Evolutionary conservation across 164 flowering plant genomes (phyloP), one percentile per base, ranked within the genome.

Genomic region (Hamamelis virginiana): DNA sequence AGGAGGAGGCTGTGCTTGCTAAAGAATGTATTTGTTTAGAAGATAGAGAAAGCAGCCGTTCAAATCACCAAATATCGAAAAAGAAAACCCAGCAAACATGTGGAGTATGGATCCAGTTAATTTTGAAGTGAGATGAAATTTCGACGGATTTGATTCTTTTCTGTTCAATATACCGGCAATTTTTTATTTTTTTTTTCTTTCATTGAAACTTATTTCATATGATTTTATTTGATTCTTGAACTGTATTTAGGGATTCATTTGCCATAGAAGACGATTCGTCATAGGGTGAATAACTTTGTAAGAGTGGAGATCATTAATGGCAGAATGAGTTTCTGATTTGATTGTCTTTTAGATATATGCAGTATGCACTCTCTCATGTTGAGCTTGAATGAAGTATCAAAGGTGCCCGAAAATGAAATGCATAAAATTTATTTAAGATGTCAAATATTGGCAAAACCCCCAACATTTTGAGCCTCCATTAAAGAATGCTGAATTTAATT

Each of bases 1-100:
- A 74, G 84, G 88, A 69, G 89, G 94, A 26, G 97, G 94, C 2
- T 89, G 94, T 68, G 44, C 85, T 10, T 91, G 97, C 78, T 91
- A 85, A 62, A 21, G 9, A 44, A 59, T n/a, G 27, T 33, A 48
- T 11, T 44, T 25, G 41, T 9, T 25, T 33, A 33, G 41, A 33
- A 33, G 41, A 33, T 50, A 55, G 26, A 55, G 1, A 55, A 23
- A 1, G 59, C 22, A 55, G 15, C 14, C 11, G 8, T 10, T 22
- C 22, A 9, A 55, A 22, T 22, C 59, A 23, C 33, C 15, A 1
- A 22, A 55, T 23, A 55, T 26, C 59, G 3, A 23, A 21, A n/a
- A 55, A 10, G 33, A 25, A 19, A 22, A 55, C 28, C 28, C 41
- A 10, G 12, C 27, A 55, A 23, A 55, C 59, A 21, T 55, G 59